These are phyloP conservation scores for Ricinus communis DNA, from an alignment of 345 rosid genomes.

Conservation along the genomic window DNA sequence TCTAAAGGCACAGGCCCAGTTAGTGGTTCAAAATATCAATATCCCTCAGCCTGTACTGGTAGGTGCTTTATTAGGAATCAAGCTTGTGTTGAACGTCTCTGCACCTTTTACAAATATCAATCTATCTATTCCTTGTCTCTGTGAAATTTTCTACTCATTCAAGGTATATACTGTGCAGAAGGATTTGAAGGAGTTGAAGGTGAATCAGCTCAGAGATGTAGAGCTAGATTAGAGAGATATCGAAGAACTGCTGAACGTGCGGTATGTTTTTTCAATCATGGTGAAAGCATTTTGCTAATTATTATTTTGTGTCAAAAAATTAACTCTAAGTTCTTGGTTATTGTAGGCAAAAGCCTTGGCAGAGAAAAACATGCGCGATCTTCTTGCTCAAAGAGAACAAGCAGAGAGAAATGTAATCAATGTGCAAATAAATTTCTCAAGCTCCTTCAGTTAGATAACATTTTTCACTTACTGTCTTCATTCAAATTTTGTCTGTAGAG, in stretches of 20 bases:
- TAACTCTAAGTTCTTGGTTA: slow-evolving; percentile 19
- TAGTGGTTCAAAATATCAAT: slow-evolving; percentile 46
- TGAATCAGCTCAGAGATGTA: slow-evolving; percentile 94
- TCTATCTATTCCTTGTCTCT: slow-evolving; percentile 4
- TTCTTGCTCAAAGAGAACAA: slow-evolving; percentile 83
- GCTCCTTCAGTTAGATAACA: background rate
- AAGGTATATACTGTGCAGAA: slow-evolving; percentile 31
- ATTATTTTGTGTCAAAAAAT: background rate
- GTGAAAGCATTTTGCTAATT: no score
- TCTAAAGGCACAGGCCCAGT: slow-evolving; percentile 47
- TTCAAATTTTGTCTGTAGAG: slow-evolving; percentile 54
- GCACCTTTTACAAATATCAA: background rate
- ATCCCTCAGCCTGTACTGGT: slow-evolving; percentile 53
- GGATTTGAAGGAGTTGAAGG: slow-evolving; percentile 58
- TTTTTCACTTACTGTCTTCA: slow-evolving; percentile 16
- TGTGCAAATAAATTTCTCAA: slow-evolving; percentile 12
- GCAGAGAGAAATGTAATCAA: slow-evolving; percentile 72
- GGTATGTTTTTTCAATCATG: slow-evolving; percentile 37
- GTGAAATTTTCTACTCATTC: slow-evolving; percentile 16
- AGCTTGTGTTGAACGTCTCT: background rate
- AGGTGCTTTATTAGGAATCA: slow-evolving; percentile 14
- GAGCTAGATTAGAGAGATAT: slow-evolving; percentile 88
- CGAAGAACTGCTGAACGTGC: slow-evolving; percentile 91
- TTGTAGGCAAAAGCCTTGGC: slow-evolving; percentile 92
- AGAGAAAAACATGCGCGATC: slow-evolving; percentile 94